Evolutionary conservation across 2,329 filamentous ascomycete genomes (phyloP).

Genomic region (Fusarium sp.): DNA sequence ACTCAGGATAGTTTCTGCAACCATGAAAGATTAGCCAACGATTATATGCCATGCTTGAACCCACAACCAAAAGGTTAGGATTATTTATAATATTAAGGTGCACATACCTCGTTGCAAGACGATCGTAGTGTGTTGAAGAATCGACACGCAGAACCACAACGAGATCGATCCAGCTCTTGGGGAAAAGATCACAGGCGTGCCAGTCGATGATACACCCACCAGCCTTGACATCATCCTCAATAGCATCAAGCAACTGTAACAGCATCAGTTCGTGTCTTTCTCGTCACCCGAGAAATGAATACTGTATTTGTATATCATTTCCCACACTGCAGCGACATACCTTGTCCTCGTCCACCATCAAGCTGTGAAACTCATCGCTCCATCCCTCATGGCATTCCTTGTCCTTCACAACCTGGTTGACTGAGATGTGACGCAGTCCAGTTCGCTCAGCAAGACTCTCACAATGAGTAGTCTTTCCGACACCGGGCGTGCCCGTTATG

Average conservation of each 20-base stretch:
- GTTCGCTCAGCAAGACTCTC: conserved; percentile 82
- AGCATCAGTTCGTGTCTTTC: conserved; percentile 16
- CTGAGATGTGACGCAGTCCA: conserved; percentile 83
- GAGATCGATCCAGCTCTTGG: conserved; percentile 92
- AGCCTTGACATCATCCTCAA: conserved; percentile 82
- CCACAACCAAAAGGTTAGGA: not conserved
- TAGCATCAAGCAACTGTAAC: conserved; percentile 81
- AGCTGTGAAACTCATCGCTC: conserved; percentile 86
- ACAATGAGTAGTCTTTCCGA: conserved; percentile 94
- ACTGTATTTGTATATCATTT: not conserved
- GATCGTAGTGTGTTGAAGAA: conserved; percentile 84
- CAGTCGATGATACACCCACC: conserved; percentile 95
- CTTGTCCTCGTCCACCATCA: conserved; percentile 97
- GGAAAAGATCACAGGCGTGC: conserved; percentile 97
- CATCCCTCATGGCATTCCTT: conserved; percentile 87
- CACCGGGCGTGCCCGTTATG: conserved; percentile 93
- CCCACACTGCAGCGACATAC: conserved; percentile 58
- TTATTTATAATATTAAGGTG: not conserved
- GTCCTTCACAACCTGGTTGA: conserved; percentile 94
- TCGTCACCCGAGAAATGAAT: not conserved
- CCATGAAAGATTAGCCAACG: conserved; percentile 1
- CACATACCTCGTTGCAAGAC: conserved; percentile 76
- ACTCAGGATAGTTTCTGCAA: conserved; percentile 80
- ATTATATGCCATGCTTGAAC: not conserved
- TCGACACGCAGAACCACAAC: conserved; percentile 91